A percentile compares a stretch with the other conserved stretches of the same genome.
phyloP scores from a whole-genome alignment of 202 grass and related monocot species.

The Panicum virgatum region DNA sequence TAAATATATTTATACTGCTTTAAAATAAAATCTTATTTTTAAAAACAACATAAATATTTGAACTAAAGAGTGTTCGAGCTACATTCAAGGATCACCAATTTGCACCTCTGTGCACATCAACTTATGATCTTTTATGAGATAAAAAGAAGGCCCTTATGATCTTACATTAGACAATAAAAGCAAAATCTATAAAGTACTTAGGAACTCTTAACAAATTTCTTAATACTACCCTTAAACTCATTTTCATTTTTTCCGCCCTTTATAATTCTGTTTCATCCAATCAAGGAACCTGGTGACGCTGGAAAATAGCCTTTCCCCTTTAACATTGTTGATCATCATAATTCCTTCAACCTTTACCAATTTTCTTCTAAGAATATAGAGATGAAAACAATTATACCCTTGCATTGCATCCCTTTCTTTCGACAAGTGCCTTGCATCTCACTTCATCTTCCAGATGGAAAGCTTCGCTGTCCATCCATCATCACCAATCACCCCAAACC shows the following conservation, averaged over 20 bases:
- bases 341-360: neutral
- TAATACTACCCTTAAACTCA: neutral
- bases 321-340: neutral
- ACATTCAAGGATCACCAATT: no score
- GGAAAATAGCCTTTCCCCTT: neutral
- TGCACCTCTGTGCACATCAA: no score
- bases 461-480: constrained; percentile 46
- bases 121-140: no score
- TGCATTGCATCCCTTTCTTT: constrained; percentile 26
- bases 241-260: neutral
- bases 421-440: constrained; percentile 9
- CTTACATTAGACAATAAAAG: no score
- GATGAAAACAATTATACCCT: neutral
- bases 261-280: neutral
- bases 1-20: no score
- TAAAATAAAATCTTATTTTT: no score
- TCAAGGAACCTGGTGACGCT: neutral
- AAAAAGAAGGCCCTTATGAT: no score
- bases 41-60: no score
- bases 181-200: no score
- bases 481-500: constrained; percentile 21
- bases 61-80: no score
- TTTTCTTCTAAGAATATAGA: neutral
- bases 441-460: constrained; percentile 32
- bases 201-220: neutral